A percentile compares a stretch with the other conserved stretches of the same genome.
phyloP scores from a whole-genome alignment of 2,329 filamentous ascomycete genomes.

The Fusarium brevicatenulatum region DNA sequence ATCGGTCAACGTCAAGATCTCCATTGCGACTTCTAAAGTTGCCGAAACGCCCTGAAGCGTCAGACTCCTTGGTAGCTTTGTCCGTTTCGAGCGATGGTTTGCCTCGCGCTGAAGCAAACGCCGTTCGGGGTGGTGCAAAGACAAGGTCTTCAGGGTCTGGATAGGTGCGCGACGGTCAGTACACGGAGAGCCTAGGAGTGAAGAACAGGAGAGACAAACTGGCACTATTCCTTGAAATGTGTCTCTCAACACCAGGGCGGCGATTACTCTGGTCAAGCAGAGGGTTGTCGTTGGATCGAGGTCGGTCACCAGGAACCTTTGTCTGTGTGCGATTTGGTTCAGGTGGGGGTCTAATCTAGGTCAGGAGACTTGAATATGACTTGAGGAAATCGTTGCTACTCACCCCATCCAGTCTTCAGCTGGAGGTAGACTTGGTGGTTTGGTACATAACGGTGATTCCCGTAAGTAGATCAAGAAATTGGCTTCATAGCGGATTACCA shows the following conservation, averaged over 20 bases:
- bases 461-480: conserved; percentile 80
- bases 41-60: conserved; percentile 67
- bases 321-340: conserved; percentile 58
- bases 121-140: conserved; percentile 84
- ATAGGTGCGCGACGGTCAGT: conserved; percentile 24
- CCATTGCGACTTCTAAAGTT: conserved; percentile 62
- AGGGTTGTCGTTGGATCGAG: conserved; percentile 56
- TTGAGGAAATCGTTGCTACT: conserved; percentile 45
- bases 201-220: conserved; percentile 56
- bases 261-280: conserved; percentile 62
- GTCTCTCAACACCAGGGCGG: conserved; percentile 63
- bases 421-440: conserved; percentile 81
- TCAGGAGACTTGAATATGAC: conserved; percentile 35
- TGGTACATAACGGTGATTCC: conserved; percentile 84
- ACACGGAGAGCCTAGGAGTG: background rate
- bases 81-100: conserved; percentile 63
- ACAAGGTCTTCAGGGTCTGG: conserved; percentile 81
- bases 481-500: conserved; percentile 75
- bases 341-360: conserved; percentile 53
- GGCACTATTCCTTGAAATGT: conserved; percentile 64
- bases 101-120: conserved; percentile 80
- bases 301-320: conserved; percentile 57
- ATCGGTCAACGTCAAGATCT: conserved; percentile 62
- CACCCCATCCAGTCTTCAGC: conserved; percentile 98
- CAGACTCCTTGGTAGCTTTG: conserved; percentile 62